Conservation (phyloP, 73 alveolate species). For the Tetrahymena elliotti region DNA sequence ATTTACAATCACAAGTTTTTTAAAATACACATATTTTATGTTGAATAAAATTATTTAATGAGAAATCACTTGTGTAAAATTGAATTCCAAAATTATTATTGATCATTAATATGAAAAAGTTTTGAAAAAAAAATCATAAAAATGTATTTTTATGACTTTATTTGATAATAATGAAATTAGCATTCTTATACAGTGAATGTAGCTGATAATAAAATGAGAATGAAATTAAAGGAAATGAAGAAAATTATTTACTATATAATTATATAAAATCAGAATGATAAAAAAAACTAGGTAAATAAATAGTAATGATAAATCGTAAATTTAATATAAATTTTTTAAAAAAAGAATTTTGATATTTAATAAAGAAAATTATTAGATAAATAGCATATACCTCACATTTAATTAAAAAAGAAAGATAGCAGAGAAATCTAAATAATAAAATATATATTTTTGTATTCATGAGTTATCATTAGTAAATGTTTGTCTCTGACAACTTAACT, state of each 20-base stretch:
- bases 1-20: too few relatives aligned
- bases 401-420: not conserved
- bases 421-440: not conserved
- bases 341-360: not conserved
- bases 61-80: too few relatives aligned
- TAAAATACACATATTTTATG: too few relatives aligned
- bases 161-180: not conserved
- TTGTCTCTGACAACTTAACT: not conserved
- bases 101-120: too few relatives aligned
- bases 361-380: not conserved
- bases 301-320: not conserved
- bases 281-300: not conserved
- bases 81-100: too few relatives aligned
- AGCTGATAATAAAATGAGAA: not conserved
- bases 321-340: not conserved
- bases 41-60: too few relatives aligned
- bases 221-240: too few relatives aligned
- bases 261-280: not conserved
- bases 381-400: not conserved
- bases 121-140: too few relatives aligned
- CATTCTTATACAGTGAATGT: not conserved
- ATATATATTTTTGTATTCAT: not conserved
- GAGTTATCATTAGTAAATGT: not conserved
- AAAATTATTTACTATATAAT: too few relatives aligned
- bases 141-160: too few relatives aligned